Evolutionary conservation across 495 filamentous ascomycete species (phyloP).

Genomic region (Podospora didyma): DNA sequence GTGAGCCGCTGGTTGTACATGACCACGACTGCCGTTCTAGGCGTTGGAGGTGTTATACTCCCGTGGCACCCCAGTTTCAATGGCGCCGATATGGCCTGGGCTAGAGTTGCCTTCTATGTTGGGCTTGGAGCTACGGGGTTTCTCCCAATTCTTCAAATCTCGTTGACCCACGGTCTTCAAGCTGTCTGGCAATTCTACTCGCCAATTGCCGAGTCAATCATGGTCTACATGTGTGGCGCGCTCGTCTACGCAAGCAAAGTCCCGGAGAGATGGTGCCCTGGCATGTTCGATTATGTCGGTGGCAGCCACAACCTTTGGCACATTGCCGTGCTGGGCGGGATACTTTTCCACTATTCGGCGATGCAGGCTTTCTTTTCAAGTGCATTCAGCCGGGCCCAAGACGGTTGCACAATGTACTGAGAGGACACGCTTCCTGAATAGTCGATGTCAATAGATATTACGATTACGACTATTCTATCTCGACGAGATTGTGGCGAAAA

Average conservation of each 20-base stretch:
- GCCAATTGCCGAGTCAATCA: constrained; percentile 76
- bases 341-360: constrained; percentile 90
- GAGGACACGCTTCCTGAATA: not conserved
- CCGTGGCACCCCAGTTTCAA: constrained; percentile 98
- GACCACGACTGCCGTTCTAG: constrained; percentile 70
- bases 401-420: constrained; percentile 45
- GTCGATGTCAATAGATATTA: not conserved
- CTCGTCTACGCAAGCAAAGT: constrained; percentile 88
- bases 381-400: constrained; percentile 70
- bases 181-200: constrained; percentile 85
- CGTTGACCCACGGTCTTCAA: constrained; percentile 64
- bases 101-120: constrained; percentile 87
- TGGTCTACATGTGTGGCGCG: constrained; percentile 83
- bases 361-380: constrained; percentile 92
- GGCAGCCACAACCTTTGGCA: constrained; percentile 98
- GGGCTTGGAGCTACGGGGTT: constrained; percentile 87
- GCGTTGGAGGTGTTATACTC: constrained; percentile 82
- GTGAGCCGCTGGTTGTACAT: constrained; percentile 85
- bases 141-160: constrained; percentile 80
- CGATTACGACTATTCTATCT: not conserved
- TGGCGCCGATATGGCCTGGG: constrained; percentile 84
- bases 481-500: not conserved
- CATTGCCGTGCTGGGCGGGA: constrained; percentile 90
- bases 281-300: constrained; percentile 89
- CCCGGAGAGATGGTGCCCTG: constrained; percentile 89